Conservation (phyloP, 352 stramenopile genomes). For the Phytophthora quininea region DNA sequence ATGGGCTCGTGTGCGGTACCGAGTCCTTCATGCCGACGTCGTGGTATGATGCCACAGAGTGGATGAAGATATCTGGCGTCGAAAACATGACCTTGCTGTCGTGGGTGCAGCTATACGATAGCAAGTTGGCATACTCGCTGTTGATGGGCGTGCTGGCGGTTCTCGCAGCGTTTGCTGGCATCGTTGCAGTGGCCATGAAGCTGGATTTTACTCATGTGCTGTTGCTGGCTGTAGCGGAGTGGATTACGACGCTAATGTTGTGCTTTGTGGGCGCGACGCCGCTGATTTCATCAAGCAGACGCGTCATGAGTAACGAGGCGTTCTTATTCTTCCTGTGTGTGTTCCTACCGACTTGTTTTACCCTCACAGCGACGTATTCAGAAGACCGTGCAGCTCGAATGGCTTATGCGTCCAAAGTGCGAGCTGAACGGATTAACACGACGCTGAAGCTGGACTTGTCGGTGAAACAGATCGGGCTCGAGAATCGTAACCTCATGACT, state of each 20-base stretch:
- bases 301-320: conserved; percentile 51
- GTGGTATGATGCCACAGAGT: conserved; percentile 59
- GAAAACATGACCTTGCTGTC: conserved; percentile 57
- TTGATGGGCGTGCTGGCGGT: conserved; percentile 71
- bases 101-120: conserved; percentile 74
- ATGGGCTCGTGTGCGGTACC: conserved; percentile 48
- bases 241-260: conserved; percentile 61
- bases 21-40: conserved; percentile 43
- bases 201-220: conserved; percentile 81
- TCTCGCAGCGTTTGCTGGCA: conserved; percentile 59
- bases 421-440: conserved; percentile 82
- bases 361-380: conserved; percentile 76
- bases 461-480: conserved; percentile 70
- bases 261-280: conserved; percentile 47
- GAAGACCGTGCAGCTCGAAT: conserved; percentile 73
- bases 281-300: conserved; percentile 59
- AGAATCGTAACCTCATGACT: conserved; percentile 63
- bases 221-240: conserved; percentile 55
- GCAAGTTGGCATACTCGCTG: conserved; percentile 63
- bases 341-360: conserved; percentile 66
- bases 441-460: conserved; percentile 80
- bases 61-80: conserved; percentile 20
- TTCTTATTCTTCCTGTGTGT: conserved; percentile 70
- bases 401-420: conserved; percentile 76
- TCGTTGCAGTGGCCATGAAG: conserved; percentile 77